phyloP scores from a whole-genome alignment of 495 filamentous ascomycete species.

The Tuber umbilicatum region DNA sequence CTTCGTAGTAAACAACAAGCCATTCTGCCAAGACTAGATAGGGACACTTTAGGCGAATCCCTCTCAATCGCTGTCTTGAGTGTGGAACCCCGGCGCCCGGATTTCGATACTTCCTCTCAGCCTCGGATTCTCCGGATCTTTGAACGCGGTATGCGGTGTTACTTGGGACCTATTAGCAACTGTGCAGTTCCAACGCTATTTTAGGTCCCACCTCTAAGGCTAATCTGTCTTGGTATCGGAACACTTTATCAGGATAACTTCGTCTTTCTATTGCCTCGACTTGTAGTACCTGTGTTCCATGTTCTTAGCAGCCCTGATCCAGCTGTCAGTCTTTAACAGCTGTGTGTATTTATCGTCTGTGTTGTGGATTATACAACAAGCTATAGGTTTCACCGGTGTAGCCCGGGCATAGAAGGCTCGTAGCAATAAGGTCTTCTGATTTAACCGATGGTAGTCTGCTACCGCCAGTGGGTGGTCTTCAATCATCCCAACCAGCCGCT shows the following conservation, averaged over 20 bases:
- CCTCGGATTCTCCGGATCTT: constrained; percentile 1
- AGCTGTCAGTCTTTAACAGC: neutral
- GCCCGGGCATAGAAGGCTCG: constrained; percentile 3
- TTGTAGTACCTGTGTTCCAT: neutral
- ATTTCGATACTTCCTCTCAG: constrained; percentile 3
- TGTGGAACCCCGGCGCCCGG: neutral
- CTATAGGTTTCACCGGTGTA: constrained; percentile 4
- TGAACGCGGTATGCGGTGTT: neutral
- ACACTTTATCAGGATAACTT: constrained; percentile 8
- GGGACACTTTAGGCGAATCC: neutral
- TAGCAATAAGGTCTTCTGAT: neutral
- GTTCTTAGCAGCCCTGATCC: neutral
- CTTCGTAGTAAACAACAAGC: neutral
- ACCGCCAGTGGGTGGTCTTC: constrained; percentile 6
- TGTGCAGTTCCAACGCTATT: neutral
- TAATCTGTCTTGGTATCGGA: constrained; percentile 6
- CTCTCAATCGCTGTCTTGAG: neutral
- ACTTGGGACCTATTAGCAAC: neutral
- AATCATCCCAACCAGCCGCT: neutral
- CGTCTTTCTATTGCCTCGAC: constrained; percentile 1
- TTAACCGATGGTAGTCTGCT: constrained; percentile 6
- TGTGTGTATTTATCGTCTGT: neutral
- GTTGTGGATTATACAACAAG: constrained; percentile 2
- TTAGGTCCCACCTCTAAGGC: neutral
- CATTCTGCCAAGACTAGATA: neutral